Conservation (phyloP, 2,329 filamentous ascomycete species). For the Cucurbitaria berberidis region DNA sequence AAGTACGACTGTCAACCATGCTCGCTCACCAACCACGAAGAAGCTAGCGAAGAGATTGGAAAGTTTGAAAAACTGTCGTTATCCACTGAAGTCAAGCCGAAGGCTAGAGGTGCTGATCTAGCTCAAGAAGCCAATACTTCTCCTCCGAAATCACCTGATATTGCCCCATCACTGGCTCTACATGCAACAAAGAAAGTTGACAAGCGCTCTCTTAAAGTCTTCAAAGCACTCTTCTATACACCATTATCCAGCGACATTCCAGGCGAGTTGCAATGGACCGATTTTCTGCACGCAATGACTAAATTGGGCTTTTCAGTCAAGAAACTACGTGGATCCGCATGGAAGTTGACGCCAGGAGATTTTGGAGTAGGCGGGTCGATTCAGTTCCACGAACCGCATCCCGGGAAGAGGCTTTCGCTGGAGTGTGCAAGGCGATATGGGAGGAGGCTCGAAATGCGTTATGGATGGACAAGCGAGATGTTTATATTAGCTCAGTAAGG, state of each 20-base stretch:
- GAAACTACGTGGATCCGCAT: constrained; percentile 67
- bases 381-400: constrained; percentile 66
- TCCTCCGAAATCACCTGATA: no score
- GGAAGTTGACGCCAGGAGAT: constrained; percentile 60
- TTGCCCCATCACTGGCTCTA: no score
- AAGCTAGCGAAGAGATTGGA: constrained; percentile 9
- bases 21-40: constrained; percentile 14
- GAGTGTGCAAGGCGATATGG: constrained; percentile 56
- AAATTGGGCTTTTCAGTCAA: constrained; percentile 59
- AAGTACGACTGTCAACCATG: constrained; percentile 13
- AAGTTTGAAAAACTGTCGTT: constrained; percentile 6
- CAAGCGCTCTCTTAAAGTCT: no score
- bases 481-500: no score
- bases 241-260: constrained; percentile 45
- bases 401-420: constrained; percentile 59
- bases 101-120: constrained; percentile 12
- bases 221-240: constrained; percentile 51
- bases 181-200: no score
- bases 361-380: constrained; percentile 45
- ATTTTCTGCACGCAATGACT: constrained; percentile 61
- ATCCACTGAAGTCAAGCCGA: constrained; percentile 11
- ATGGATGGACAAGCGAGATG: constrained; percentile 53
- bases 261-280: constrained; percentile 60
- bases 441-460: constrained; percentile 57
- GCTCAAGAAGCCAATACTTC: constrained; percentile 21